Evolutionary conservation across 148 eudicot genomes (phyloP), one percentile per base, ranked within the genome.

Genomic region (Cornus controversa): DNA sequence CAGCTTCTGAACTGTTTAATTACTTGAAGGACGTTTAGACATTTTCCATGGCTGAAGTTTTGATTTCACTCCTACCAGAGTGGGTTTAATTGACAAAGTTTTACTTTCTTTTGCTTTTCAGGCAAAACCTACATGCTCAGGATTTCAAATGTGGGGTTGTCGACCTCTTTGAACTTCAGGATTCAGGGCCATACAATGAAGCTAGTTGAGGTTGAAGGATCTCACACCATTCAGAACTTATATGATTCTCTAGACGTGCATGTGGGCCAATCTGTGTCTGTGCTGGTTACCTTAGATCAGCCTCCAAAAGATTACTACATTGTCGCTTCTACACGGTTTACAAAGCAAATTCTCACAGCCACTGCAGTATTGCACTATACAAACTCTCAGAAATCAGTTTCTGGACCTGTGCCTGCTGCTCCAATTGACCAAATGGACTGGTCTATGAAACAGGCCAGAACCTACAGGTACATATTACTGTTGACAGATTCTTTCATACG

Each of bases 201-300:
- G 84, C 87, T 94, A 73, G 98, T 94, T 47, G 98, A 94, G 88
- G 97, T 94, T 68, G 98, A 94, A 85, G 98, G 98, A 67, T 92
- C 98, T 29, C 82, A 94, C 42, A 89, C 89, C 66, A 54, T 92
- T 26, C 97, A 94, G 82, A 92, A 82, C 63, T 26, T 74, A 6
- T 94, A 94, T 28, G 91, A 90, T 74, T 88, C 94, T 26, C 81
- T 94, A 29, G 98, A 94, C 68, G 83, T 94, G 69, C 98, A 94
- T 8, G 98, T 89, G 7, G 98, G 98, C 60, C 98, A 94, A 90
- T 92, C 98, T 15, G 81, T 90, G 76, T 81, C 98, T 8, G 84
- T 92, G 58, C 86, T 94, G 4, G 97, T 94, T 78, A 91, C 95
- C 69, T 80, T 94, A 67, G 87, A 92, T 72, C 98, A 91, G 79